Percentiles rank a stretch among this genome's conserved stretches.
These are phyloP conservation scores for Hepatocystis sp. DNA, from an alignment of 169 alveolate species.

Conservation along the genomic window DNA sequence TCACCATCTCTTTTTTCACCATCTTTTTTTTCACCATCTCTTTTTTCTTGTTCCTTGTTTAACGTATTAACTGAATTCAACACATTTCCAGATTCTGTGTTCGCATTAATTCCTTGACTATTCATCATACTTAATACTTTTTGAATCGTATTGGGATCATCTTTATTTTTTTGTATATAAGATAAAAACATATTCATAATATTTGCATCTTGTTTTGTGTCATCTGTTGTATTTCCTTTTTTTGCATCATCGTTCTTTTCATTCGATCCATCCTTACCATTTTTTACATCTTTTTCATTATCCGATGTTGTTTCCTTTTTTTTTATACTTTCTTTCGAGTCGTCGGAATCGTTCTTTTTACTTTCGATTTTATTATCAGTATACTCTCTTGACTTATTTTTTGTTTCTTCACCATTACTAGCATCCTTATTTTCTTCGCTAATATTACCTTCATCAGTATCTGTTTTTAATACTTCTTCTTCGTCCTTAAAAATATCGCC, in stretches of 20 bases:
- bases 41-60: neutral
- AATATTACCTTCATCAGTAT: neutral
- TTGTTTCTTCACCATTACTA: neutral
- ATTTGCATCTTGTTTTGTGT: conserved; percentile 9
- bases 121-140: conserved; percentile 30
- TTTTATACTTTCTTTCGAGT: neutral
- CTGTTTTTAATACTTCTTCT: too few relatives aligned
- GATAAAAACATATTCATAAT: conserved; percentile 50
- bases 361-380: neutral
- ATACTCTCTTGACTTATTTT: too few relatives aligned
- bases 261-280: neutral
- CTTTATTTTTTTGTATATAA: conserved; percentile 64
- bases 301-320: neutral
- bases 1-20: neutral
- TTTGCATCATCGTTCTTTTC: conserved; percentile 8
- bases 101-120: conserved; percentile 12
- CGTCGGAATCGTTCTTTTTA: neutral
- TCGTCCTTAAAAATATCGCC: too few relatives aligned
- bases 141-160: conserved; percentile 59
- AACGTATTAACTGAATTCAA: neutral
- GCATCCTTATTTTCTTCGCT: neutral
- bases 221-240: neutral
- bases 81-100: neutral
- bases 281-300: conserved; percentile 1
- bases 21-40: neutral